These are phyloP conservation scores for Truncatella angustata DNA, from an alignment of 2,329 filamentous ascomycete genomes.

Conservation along the genomic window DNA sequence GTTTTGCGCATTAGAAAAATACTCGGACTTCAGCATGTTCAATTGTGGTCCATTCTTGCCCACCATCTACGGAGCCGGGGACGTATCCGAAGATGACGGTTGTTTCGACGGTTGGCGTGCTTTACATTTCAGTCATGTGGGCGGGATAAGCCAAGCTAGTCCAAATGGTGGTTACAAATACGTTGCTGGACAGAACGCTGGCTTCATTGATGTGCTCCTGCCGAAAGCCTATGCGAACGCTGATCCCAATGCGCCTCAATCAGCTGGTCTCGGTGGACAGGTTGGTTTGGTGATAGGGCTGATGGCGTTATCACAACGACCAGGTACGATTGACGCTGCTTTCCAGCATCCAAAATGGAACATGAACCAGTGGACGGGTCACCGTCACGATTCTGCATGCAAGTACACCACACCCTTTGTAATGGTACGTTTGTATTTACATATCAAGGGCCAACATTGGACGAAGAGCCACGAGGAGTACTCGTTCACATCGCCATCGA, in stretches of 20 bases:
- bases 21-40: neutral
- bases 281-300: slow-evolving; percentile 6
- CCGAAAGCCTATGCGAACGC: neutral
- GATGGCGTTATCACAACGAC: slow-evolving; percentile 7
- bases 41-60: slow-evolving; percentile 8
- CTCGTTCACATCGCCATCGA: slow-evolving; percentile 4
- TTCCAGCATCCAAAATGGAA: neutral
- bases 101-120: slow-evolving; percentile 2
- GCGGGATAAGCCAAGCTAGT: neutral
- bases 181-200: neutral
- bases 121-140: neutral
- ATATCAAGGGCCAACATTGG: neutral
- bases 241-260: neutral
- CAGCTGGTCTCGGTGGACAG: slow-evolving; percentile 2
- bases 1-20: neutral
- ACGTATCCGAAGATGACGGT: neutral
- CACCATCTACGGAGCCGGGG: neutral
- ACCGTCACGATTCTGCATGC: neutral
- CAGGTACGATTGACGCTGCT: neutral
- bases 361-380: neutral
- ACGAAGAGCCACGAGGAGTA: neutral
- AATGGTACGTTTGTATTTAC: neutral
- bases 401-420: neutral
- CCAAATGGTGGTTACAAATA: neutral
- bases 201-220: neutral